Evolutionary conservation across 495 filamentous ascomycete genomes (phyloP).

Genomic region (Neurospora sp.): DNA sequence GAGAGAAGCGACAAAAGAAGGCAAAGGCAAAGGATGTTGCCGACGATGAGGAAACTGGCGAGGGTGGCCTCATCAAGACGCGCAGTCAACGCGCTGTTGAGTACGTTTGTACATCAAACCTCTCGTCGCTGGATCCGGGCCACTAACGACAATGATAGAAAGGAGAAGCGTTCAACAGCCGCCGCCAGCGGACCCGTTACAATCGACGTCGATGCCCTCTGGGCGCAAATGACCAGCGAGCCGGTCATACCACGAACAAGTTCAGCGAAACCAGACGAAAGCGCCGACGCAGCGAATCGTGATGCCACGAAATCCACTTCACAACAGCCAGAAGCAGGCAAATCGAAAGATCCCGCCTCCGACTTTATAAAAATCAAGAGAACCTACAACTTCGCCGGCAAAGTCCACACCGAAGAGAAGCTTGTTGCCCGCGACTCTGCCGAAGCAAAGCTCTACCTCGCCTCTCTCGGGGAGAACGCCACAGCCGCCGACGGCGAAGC

Average conservation of each 20-base stretch:
- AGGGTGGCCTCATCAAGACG: constrained; percentile 78
- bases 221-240: constrained; percentile 63
- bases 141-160: constrained; percentile 35
- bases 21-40: constrained; percentile 35
- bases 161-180: constrained; percentile 53
- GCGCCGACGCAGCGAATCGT: constrained; percentile 1
- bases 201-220: constrained; percentile 81
- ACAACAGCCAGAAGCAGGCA: constrained; percentile 14
- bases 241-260: neutral
- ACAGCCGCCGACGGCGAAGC: constrained; percentile 2
- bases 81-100: constrained; percentile 54
- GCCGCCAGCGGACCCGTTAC: constrained; percentile 59
- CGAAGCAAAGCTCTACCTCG: constrained; percentile 69
- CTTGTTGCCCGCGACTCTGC: constrained; percentile 66
- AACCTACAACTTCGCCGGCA: constrained; percentile 85
- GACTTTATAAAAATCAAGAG: constrained; percentile 73
- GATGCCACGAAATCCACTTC: constrained; percentile 10
- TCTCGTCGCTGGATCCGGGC: neutral
- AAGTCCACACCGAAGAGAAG: constrained; percentile 74
- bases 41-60: constrained; percentile 51
- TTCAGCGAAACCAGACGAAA: neutral
- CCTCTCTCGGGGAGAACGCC: constrained; percentile 34
- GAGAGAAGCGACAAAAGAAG: constrained; percentile 46
- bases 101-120: constrained; percentile 20
- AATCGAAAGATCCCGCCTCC: neutral